phyloP scores from a whole-genome alignment of 116 monocot genomes.

The Phalaenopsis hybrid region DNA sequence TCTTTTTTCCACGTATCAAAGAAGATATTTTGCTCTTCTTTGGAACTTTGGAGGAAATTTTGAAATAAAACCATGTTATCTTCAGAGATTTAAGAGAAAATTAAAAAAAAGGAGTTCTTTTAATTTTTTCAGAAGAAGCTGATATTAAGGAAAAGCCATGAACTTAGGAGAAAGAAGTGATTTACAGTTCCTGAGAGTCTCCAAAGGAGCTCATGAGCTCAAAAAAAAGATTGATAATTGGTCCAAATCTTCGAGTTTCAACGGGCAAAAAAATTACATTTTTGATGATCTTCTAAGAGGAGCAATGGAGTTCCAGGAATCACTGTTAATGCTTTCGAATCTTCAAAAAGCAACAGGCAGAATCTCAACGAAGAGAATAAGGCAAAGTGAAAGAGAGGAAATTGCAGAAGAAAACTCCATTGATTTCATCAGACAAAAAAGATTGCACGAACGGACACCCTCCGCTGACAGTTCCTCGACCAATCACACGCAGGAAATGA shows the following conservation, averaged over 20 bases:
- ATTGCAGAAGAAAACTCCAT: too few relatives aligned
- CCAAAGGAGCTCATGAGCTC: conserved; percentile 30
- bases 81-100: not conserved
- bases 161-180: conserved; percentile 19
- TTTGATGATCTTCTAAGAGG: conserved; percentile 31
- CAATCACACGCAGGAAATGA: conserved; percentile 26
- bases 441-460: too few relatives aligned
- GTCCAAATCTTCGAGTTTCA: conserved; percentile 19
- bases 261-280: conserved; percentile 16
- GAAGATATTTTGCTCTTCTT: not conserved
- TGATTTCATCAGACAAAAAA: not conserved
- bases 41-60: not conserved
- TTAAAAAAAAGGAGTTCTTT: not conserved
- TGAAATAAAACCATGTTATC: not conserved
- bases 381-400: not conserved
- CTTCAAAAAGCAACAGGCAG: conserved; percentile 22
- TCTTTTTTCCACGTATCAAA: too few relatives aligned
- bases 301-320: conserved; percentile 49
- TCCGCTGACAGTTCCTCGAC: conserved; percentile 9
- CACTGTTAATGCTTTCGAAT: conserved; percentile 37
- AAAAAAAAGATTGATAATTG: conserved; percentile 33
- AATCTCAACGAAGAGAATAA: not conserved
- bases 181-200: conserved; percentile 33
- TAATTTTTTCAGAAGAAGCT: not conserved
- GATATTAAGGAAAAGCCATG: conserved; percentile 16